Conservation (phyloP, 2,329 filamentous ascomycete genomes). For the Ramularia endophylla region DNA sequence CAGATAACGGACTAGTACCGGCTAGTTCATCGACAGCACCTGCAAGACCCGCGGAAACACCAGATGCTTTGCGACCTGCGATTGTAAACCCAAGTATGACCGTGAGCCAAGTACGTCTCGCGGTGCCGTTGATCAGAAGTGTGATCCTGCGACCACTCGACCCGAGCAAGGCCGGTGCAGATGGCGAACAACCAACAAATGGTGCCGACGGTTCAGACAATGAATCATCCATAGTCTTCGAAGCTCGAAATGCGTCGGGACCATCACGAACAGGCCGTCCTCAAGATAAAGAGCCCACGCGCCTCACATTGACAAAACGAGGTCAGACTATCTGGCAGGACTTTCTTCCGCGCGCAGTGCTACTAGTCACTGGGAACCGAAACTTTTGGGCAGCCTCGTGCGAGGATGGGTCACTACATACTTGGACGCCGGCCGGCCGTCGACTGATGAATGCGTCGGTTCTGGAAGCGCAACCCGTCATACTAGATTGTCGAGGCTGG, state of each 20-base stretch:
- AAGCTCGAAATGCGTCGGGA: slow-evolving; percentile 74
- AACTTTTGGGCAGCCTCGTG: slow-evolving; percentile 90
- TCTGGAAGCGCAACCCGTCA: slow-evolving; percentile 87
- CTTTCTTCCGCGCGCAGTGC: slow-evolving; percentile 75
- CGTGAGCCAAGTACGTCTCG: slow-evolving; percentile 76
- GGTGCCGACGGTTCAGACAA: slow-evolving; percentile 48
- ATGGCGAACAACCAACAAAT: slow-evolving; percentile 33
- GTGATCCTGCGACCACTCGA: slow-evolving; percentile 80
- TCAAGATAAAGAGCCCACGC: slow-evolving; percentile 71
- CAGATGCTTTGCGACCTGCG: slow-evolving; percentile 82
- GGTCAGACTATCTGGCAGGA: slow-evolving; percentile 88
- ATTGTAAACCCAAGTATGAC: slow-evolving; percentile 76
- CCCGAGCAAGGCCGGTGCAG: slow-evolving; percentile 46
- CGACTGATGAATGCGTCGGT: slow-evolving; percentile 78
- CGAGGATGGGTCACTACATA: slow-evolving; percentile 83
- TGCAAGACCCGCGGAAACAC: slow-evolving; percentile 42
- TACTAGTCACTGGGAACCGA: slow-evolving; percentile 86
- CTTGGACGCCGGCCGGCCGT: slow-evolving; percentile 88
- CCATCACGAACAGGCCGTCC: slow-evolving; percentile 54
- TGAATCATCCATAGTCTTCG: slow-evolving; percentile 63
- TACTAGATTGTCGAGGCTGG: slow-evolving; percentile 81
- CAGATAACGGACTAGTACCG: slow-evolving; percentile 69
- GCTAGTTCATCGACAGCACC: slow-evolving; percentile 58
- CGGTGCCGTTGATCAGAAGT: slow-evolving; percentile 77
- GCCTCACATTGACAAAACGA: slow-evolving; percentile 74